A percentile compares a stretch with the other conserved stretches of the same genome.
phyloP scores from a whole-genome alignment of 257 asterid genomes.

The Paulownia fortunei region DNA sequence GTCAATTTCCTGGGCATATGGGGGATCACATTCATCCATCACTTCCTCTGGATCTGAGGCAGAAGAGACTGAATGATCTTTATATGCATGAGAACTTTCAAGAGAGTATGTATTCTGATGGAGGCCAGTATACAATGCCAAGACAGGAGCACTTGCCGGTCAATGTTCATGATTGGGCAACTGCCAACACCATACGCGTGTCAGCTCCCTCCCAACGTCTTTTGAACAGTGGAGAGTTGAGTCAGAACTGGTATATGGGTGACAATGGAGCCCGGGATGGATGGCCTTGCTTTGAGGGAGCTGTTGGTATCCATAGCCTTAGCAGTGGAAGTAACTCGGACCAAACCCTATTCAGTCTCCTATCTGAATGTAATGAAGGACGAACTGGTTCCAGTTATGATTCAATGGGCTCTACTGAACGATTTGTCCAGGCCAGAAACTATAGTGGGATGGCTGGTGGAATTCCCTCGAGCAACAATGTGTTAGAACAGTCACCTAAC shows the following conservation, averaged over 20 bases:
- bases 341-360: constrained; percentile 75
- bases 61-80: constrained; percentile 64
- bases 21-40: constrained; percentile 61
- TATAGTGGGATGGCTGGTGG: constrained; percentile 52
- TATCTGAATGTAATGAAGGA: constrained; percentile 72
- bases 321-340: constrained; percentile 61
- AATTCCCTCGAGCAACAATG: constrained; percentile 53
- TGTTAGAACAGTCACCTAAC: constrained; percentile 51
- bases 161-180: constrained; percentile 60
- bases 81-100: constrained; percentile 58
- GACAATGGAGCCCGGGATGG: constrained; percentile 58
- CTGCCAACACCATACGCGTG: constrained; percentile 48
- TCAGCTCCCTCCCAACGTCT: constrained; percentile 56
- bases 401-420: constrained; percentile 48
- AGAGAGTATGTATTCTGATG: constrained; percentile 53
- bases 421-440: constrained; percentile 55
- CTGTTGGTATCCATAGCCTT: constrained; percentile 46
- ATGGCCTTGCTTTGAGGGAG: constrained; percentile 64
- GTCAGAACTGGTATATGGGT: constrained; percentile 60
- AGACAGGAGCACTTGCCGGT: constrained; percentile 55
- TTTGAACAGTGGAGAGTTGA: constrained; percentile 50
- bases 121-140: constrained; percentile 53
- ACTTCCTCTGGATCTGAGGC: constrained; percentile 58
- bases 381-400: constrained; percentile 50
- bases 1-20: constrained; percentile 60